Conservation (phyloP, 1,284 basidiomycete genomes). For the Laetiporus sulphureus region DNA sequence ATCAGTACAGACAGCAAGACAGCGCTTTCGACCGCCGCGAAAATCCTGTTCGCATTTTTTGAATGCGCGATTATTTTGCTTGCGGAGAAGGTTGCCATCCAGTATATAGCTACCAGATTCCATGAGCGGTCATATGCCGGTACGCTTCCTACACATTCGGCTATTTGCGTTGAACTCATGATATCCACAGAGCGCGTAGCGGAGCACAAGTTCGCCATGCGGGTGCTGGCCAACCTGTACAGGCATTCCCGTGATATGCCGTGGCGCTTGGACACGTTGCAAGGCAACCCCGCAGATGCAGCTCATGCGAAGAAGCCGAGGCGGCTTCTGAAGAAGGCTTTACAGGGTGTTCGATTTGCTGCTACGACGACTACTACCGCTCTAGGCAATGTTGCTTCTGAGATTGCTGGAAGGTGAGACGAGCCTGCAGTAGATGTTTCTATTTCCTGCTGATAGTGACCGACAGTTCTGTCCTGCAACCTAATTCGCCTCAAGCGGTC, state of each 20-base stretch:
- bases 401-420: constrained; percentile 60
- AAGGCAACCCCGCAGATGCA: constrained; percentile 31
- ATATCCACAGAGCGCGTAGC: constrained; percentile 61
- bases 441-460: not conserved
- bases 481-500: constrained; percentile 81
- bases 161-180: not conserved
- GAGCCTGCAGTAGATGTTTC: constrained; percentile 1
- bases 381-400: constrained; percentile 69
- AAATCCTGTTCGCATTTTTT: constrained; percentile 71
- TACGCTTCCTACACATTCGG: constrained; percentile 21
- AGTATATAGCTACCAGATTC: constrained; percentile 82
- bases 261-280: constrained; percentile 63
- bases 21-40: constrained; percentile 47
- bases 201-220: constrained; percentile 79
- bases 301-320: constrained; percentile 44
- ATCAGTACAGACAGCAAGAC: constrained; percentile 15
- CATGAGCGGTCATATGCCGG: constrained; percentile 85
- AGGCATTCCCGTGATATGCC: constrained; percentile 69
- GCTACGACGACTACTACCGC: constrained; percentile 82
- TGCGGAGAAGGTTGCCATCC: constrained; percentile 83
- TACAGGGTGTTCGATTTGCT: constrained; percentile 64
- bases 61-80: constrained; percentile 70
- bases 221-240: constrained; percentile 72
- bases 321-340: constrained; percentile 62
- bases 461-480: constrained; percentile 72